These are phyloP conservation scores for Apiospora pterosperma DNA, from an alignment of 2,329 filamentous ascomycete genomes.

Conservation along the genomic window DNA sequence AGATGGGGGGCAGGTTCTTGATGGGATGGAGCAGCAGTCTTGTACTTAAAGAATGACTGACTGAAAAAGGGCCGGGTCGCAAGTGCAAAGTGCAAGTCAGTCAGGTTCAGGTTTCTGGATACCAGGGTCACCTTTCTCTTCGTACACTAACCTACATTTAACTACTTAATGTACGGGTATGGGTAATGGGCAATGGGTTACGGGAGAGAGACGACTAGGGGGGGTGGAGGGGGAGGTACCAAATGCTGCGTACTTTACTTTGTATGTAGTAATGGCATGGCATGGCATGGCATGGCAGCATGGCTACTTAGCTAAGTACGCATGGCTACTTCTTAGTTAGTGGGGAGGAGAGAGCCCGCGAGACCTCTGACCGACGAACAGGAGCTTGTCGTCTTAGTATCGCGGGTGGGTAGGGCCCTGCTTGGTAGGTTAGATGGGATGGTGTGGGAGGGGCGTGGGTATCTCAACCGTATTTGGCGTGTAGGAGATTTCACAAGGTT, in stretches of 20 bases:
- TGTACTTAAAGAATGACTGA: neutral
- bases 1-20: neutral
- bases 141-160: neutral
- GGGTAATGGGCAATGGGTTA: neutral
- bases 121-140: neutral
- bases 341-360: neutral
- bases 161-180: neutral
- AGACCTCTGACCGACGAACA: neutral
- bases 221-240: neutral
- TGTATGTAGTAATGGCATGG: neutral
- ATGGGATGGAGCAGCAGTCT: neutral
- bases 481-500: neutral
- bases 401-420: neutral
- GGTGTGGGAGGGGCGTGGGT: constrained; percentile 4
- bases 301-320: too few relatives aligned
- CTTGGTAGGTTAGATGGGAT: neutral
- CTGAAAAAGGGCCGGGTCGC: neutral
- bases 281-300: too few relatives aligned
- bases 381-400: neutral
- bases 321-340: neutral
- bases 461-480: neutral
- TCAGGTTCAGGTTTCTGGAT: neutral
- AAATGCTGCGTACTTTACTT: neutral
- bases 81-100: neutral
- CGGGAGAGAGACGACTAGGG: neutral